phyloP scores from a whole-genome alignment of 2,329 filamentous ascomycete species.

The Beauveria pseudobassiana region DNA sequence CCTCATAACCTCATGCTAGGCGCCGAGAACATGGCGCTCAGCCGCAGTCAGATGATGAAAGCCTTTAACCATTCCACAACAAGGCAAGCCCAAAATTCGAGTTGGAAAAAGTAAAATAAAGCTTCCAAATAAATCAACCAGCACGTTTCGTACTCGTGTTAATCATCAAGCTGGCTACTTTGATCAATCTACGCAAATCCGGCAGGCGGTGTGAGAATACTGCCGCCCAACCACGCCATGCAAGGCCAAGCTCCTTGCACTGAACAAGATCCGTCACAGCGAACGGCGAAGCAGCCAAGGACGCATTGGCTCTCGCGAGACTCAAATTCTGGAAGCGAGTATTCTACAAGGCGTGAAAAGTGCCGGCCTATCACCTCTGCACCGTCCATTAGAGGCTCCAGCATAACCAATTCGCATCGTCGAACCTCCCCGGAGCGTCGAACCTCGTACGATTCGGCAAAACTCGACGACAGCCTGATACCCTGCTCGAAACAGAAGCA shows the following conservation, averaged over 20 bases:
- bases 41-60: not conserved
- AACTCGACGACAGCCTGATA: not conserved
- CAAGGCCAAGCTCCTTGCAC: not conserved
- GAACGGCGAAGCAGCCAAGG: not conserved
- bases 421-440: not conserved
- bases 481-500: not conserved
- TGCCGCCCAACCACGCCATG: slow-evolving; percentile 6
- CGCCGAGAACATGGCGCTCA: slow-evolving; percentile 5
- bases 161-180: too few relatives aligned
- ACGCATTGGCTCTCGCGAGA: slow-evolving; percentile 1
- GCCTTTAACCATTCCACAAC: not conserved
- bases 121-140: not conserved
- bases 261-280: not conserved
- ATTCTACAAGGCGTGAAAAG: not conserved
- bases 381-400: not conserved
- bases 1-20: not conserved
- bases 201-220: slow-evolving; percentile 10
- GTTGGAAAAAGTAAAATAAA: not conserved
- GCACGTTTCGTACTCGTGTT: not conserved
- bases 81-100: not conserved
- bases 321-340: not conserved
- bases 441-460: not conserved
- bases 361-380: not conserved
- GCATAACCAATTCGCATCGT: not conserved
- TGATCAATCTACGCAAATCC: not conserved